A percentile compares a stretch with the other conserved stretches of the same genome.
Conservation (phyloP, 2,329 filamentous ascomycete species). For the Cercospora sp. region DNA sequence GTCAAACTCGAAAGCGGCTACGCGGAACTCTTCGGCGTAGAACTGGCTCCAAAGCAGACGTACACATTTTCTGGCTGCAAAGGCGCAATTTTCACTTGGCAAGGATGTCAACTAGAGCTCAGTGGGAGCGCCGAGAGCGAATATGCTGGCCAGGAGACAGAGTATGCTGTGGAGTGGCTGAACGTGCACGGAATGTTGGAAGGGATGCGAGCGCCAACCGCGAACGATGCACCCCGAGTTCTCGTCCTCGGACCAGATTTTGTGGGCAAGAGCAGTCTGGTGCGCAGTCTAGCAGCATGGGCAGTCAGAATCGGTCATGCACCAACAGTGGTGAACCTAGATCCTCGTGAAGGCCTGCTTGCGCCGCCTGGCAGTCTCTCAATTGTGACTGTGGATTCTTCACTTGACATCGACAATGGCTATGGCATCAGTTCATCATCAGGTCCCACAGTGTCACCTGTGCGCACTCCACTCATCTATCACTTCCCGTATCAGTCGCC, state of each 20-base stretch:
- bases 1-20: slow-evolving; percentile 72
- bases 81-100: slow-evolving; percentile 87
- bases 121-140: slow-evolving; percentile 67
- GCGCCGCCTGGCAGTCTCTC: slow-evolving; percentile 71
- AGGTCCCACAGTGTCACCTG: slow-evolving; percentile 81
- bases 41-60: slow-evolving; percentile 75
- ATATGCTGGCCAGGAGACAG: slow-evolving; percentile 74
- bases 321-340: slow-evolving; percentile 78
- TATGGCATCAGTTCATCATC: slow-evolving; percentile 91
- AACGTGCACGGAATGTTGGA: slow-evolving; percentile 89
- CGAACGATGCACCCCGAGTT: slow-evolving; percentile 65
- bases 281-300: slow-evolving; percentile 66
- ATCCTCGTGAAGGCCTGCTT: slow-evolving; percentile 67
- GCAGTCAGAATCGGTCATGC: slow-evolving; percentile 80
- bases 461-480: slow-evolving; percentile 89
- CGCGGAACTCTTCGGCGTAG: slow-evolving; percentile 92
- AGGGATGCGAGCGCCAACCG: slow-evolving; percentile 57
- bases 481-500: slow-evolving; percentile 75
- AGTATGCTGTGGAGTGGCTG: slow-evolving; percentile 69
- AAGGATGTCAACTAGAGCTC: slow-evolving; percentile 83
- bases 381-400: slow-evolving; percentile 79
- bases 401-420: slow-evolving; percentile 78
- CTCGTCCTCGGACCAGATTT: slow-evolving; percentile 77
- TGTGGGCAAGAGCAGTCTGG: slow-evolving; percentile 64
- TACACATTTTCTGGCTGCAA: slow-evolving; percentile 83